phyloP scores from a whole-genome alignment of 2,329 filamentous ascomycete species.

The Fusarium buxicola region DNA sequence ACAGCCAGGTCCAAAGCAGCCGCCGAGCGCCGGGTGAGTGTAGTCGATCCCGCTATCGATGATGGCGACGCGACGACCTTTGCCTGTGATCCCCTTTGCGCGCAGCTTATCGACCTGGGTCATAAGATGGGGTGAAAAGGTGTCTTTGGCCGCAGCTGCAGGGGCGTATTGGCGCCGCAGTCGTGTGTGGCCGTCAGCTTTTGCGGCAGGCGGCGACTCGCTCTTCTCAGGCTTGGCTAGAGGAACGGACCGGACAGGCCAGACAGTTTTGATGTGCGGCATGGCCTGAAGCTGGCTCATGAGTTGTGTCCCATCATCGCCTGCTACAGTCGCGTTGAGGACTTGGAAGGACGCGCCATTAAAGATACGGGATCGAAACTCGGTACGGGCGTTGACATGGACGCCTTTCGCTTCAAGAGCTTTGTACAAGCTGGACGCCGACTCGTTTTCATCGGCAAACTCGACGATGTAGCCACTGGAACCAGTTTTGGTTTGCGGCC shows the following conservation, averaged over 20 bases:
- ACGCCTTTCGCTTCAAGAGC: neutral
- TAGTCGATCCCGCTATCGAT: conserved; percentile 69
- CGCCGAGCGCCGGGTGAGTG: conserved; percentile 69
- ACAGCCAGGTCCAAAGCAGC: conserved; percentile 69
- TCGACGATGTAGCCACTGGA: neutral
- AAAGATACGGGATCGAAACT: neutral
- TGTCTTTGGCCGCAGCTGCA: neutral
- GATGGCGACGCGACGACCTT: conserved; percentile 61
- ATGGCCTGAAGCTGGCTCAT: neutral
- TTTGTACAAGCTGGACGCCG: neutral
- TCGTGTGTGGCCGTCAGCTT: neutral
- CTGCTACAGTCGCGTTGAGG: neutral
- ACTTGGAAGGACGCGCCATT: conserved; percentile 3
- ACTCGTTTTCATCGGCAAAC: neutral
- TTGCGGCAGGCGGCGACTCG: neutral
- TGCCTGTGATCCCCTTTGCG: conserved; percentile 57
- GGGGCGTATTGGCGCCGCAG: neutral
- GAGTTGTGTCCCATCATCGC: neutral
- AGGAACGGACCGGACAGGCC: neutral
- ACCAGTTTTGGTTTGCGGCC: too few species aligned
- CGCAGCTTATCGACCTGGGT: conserved; percentile 63
- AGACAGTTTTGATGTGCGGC: neutral
- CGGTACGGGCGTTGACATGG: neutral
- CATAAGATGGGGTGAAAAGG: conserved; percentile 57
- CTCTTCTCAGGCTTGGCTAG: neutral